Base-by-base conservation (phyloP, 352 stramenopile species). In the Pythium periplocum region DNA sequence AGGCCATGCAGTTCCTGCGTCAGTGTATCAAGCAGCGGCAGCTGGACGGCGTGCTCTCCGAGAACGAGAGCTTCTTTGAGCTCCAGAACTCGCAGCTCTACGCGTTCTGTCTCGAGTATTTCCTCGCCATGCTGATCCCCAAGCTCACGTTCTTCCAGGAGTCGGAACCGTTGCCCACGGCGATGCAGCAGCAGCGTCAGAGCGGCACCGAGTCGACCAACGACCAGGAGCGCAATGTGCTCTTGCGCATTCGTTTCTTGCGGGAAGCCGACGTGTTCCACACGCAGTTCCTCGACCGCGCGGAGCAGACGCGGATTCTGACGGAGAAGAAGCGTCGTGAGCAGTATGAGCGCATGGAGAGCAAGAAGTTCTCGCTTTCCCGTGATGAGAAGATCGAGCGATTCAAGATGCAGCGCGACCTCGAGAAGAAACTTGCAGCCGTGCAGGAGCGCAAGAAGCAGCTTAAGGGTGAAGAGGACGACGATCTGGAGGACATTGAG, bases 341-440 rank as follows among this genome's bases (percentile, higher is more conserved):
- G 48, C 80, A 91, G 65, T 87, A 91, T 65, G 77, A 87, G 59
- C 75, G 77, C 8, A 70, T 91, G 42, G 80, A 91, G 48, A 64
- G 48, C 45, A 86, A 87, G 45, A 55, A 77, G 57, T 91, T 87
- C 34, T 48, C 72, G 46, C 69, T 89, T 31, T 75, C 75, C 36
- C 71, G 83, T 7, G 80, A 93, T 47, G 80, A 90, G 46, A 93
- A 93, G 53, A 82, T 93, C 46, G 75, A 84, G 61, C 82, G 77
- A 26, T 93, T 90, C 64, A 72, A 87, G 65, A 43, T 89, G 53
- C 78, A 90, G 64, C 68, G 80, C 9, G 75, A 90, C 42, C 75
- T 90, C 64, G 78, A 90, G 57, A 73, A 73, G 47, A 90, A 88
- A 54, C 62, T 91, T 2, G 44, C 65, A 12, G 58, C 80, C 36